Percentiles rank a stretch among this genome's conserved stretches.
Evolutionary conservation across 495 filamentous ascomycete genomes (phyloP).

Genomic region (Penicillium crystallinum): DNA sequence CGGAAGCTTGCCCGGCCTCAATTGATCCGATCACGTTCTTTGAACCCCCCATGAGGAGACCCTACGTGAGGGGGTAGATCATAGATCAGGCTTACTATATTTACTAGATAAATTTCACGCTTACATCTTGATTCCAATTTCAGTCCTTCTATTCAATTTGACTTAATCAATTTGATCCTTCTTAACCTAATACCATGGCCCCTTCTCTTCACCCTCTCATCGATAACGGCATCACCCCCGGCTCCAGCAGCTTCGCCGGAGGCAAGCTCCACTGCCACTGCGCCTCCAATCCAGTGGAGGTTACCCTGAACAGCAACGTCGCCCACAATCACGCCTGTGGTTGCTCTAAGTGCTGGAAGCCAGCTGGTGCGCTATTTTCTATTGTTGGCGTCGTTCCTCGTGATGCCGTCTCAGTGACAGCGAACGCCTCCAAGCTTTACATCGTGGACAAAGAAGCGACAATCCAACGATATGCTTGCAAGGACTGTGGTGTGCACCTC

Average conservation of each 20-base stretch:
- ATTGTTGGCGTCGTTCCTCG: constrained; percentile 51
- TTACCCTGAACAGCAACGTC: constrained; percentile 48
- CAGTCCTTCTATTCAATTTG: too few species aligned
- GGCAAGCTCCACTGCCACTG: constrained; percentile 54
- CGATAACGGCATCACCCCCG: constrained; percentile 50
- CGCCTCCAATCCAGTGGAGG: constrained; percentile 41
- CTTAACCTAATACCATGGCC: constrained; percentile 13
- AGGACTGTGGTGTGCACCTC: constrained; percentile 50
- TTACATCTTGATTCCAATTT: too few species aligned
- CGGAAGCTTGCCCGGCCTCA: too few species aligned
- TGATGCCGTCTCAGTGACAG: constrained; percentile 42
- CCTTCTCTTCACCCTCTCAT: constrained; percentile 53
- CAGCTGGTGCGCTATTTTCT: constrained; percentile 51
- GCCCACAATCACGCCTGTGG: constrained; percentile 63
- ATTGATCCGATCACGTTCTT: not conserved
- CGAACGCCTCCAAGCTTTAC: constrained; percentile 47
- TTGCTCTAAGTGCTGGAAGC: constrained; percentile 64
- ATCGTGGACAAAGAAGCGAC: constrained; percentile 47
- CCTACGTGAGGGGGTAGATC: not conserved
- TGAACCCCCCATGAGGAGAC: constrained; percentile 4
- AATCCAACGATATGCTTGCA: constrained; percentile 56
- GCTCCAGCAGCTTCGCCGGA: constrained; percentile 43
- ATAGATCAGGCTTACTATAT: not conserved
- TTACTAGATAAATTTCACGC: not conserved
- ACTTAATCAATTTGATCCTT: not conserved